A percentile compares a stretch with the other conserved stretches of the same genome.
Conservation (phyloP, 2,329 filamentous ascomycete genomes). For the Keithomyces neogunnii region DNA sequence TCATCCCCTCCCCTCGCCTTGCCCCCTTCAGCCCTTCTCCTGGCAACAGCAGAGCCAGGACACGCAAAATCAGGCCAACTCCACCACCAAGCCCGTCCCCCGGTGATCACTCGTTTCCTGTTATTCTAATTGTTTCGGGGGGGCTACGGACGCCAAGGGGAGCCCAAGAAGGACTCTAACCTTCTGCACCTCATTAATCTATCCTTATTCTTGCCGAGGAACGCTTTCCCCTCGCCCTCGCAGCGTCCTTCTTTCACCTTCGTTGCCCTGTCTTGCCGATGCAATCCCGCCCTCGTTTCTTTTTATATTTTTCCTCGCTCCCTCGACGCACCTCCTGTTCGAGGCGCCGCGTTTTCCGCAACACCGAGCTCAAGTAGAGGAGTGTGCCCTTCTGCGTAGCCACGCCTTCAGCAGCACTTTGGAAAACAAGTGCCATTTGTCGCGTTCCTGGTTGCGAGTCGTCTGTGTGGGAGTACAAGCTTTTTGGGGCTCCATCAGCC, state of each 20-base stretch:
- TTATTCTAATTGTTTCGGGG: neutral
- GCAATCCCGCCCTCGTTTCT: neutral
- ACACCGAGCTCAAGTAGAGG: neutral
- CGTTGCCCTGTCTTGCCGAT: neutral
- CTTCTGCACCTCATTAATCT: neutral
- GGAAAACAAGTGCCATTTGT: neutral
- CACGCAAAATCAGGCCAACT: neutral
- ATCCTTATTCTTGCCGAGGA: neutral
- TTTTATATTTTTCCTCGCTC: neutral
- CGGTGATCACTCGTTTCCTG: neutral
- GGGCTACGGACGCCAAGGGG: neutral
- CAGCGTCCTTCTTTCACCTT: neutral
- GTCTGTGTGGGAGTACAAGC: neutral
- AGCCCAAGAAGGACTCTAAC: neutral
- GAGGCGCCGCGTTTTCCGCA: neutral
- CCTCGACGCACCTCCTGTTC: neutral
- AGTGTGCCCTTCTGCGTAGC: conserved; percentile 3
- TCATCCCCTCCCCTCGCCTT: neutral
- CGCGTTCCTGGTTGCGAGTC: neutral
- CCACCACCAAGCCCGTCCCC: neutral
- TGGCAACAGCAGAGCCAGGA: neutral
- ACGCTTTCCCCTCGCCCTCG: neutral
- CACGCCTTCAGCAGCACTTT: neutral
- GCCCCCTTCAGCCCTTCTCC: neutral
- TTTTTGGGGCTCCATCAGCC: neutral